A percentile compares a stretch with the other conserved stretches of the same genome.
Conservation (phyloP, 805 yeast genomes). For the Schwanniomyces sp. region DNA sequence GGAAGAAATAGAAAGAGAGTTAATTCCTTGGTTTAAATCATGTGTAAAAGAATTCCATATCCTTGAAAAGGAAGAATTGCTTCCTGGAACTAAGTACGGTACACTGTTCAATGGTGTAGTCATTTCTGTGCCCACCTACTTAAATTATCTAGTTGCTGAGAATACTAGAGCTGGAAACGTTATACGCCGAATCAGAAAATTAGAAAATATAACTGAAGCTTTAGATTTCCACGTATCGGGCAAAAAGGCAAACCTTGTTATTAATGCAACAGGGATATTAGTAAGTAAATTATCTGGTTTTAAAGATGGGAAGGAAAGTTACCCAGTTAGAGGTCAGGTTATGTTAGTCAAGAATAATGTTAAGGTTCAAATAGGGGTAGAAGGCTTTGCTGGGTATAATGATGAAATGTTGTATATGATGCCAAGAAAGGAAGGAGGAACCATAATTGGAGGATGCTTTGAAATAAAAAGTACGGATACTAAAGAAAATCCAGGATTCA, state of each 20-base stretch:
- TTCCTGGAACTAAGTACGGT: slow-evolving; percentile 45
- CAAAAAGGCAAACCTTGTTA: slow-evolving; percentile 46
- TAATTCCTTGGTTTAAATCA: slow-evolving; percentile 47
- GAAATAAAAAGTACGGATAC: slow-evolving; percentile 11
- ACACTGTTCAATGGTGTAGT: slow-evolving; percentile 53
- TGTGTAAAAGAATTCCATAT: slow-evolving; percentile 41
- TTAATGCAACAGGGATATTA: slow-evolving; percentile 59
- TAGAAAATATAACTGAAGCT: slow-evolving; percentile 51
- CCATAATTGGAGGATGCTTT: slow-evolving; percentile 60
- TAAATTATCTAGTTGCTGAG: slow-evolving; percentile 50
- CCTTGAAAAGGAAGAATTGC: slow-evolving; percentile 35
- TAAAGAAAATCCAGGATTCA: slow-evolving; percentile 41
- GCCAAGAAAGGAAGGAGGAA: slow-evolving; percentile 77
- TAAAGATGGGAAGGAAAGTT: slow-evolving; percentile 38
- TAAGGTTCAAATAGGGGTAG: slow-evolving; percentile 28
- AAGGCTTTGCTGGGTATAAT: slow-evolving; percentile 27
- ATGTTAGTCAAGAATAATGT: slow-evolving; percentile 48
- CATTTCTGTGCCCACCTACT: slow-evolving; percentile 57
- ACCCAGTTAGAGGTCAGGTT: slow-evolving; percentile 63
- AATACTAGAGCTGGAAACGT: slow-evolving; percentile 48
- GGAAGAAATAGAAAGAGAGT: background rate
- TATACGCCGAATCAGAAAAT: slow-evolving; percentile 38
- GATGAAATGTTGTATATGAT: slow-evolving; percentile 56
- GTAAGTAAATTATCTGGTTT: slow-evolving; percentile 48
- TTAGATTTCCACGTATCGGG: slow-evolving; percentile 38